phyloP scores from a whole-genome alignment of 1,284 basidiomycete genomes.

The Melampsora abietis-canadensis region DNA sequence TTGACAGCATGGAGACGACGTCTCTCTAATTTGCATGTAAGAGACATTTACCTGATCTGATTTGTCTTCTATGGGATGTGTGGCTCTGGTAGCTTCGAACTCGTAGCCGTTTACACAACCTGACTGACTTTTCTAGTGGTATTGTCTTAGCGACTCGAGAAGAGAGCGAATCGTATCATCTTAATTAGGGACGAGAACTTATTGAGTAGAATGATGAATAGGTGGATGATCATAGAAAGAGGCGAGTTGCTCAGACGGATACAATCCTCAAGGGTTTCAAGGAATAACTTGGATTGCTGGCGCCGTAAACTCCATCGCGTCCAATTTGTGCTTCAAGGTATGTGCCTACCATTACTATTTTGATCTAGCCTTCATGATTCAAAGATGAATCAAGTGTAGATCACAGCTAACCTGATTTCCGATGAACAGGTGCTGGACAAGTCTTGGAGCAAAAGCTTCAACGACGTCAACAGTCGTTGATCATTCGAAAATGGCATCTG shows the following conservation, averaged over 20 bases:
- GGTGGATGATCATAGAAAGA: slow-evolving; percentile 29
- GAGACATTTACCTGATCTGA: no score
- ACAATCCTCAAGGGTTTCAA: slow-evolving; percentile 12
- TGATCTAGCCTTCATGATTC: no score
- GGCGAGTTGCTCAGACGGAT: slow-evolving; percentile 10
- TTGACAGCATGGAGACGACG: slow-evolving; percentile 7
- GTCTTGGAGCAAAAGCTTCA: slow-evolving; percentile 26
- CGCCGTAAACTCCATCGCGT: slow-evolving; percentile 10
- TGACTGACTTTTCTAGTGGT: neutral
- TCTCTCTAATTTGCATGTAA: no score
- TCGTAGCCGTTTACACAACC: neutral
- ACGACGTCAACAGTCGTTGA: neutral
- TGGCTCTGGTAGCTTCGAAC: no score
- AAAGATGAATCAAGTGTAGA: no score
- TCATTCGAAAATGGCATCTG: slow-evolving; percentile 7
- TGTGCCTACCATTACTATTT: neutral
- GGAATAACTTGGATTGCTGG: slow-evolving; percentile 1
- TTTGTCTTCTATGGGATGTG: no score
- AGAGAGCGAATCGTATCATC: slow-evolving; percentile 21
- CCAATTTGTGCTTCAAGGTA: slow-evolving; percentile 9
- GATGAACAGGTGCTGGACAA: slow-evolving; percentile 8
- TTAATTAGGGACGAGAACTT: slow-evolving; percentile 25
- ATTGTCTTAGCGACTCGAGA: slow-evolving; percentile 17
- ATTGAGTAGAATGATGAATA: slow-evolving; percentile 21
- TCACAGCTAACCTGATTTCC: neutral